These are phyloP conservation scores for Fusarium tricinctum DNA, from an alignment of 2,329 filamentous ascomycete species.

Conservation along the genomic window DNA sequence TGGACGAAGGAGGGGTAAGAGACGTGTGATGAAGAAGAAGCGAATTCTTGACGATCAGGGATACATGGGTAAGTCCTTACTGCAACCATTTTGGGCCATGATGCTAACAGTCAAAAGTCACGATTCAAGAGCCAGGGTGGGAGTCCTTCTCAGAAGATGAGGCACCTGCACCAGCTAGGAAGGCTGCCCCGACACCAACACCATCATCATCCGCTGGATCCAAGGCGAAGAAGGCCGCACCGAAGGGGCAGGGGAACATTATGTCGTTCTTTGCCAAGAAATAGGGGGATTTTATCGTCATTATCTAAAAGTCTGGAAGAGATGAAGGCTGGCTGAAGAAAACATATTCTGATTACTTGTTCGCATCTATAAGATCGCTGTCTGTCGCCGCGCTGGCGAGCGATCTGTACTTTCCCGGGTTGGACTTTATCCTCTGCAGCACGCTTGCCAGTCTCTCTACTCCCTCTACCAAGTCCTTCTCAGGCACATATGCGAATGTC, in stretches of 20 bases:
- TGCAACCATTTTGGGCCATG: background rate
- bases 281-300: constrained; percentile 50
- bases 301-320: background rate
- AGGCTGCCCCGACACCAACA: constrained; percentile 62
- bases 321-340: background rate
- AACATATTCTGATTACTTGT: constrained; percentile 44
- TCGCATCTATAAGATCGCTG: constrained; percentile 41
- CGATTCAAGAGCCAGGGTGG: constrained; percentile 86
- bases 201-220: constrained; percentile 61
- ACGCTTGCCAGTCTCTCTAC: constrained; percentile 72
- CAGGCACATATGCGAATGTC: constrained; percentile 81
- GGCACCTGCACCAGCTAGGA: constrained; percentile 66
- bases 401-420: constrained; percentile 48
- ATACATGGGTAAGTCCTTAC: constrained; percentile 78
- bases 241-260: constrained; percentile 83
- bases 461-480: constrained; percentile 75
- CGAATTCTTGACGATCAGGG: constrained; percentile 89
- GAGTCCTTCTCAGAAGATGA: constrained; percentile 96
- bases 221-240: constrained; percentile 68
- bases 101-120: constrained; percentile 69
- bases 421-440: constrained; percentile 52
- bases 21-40: constrained; percentile 89
- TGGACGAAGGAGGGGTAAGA: constrained; percentile 80
- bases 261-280: constrained; percentile 95
- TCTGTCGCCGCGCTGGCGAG: constrained; percentile 26